Percentiles rank a stretch among this genome's conserved stretches.
phyloP scores from a whole-genome alignment of 768 basidiomycete species.

The Tricholoma matsutake region DNA sequence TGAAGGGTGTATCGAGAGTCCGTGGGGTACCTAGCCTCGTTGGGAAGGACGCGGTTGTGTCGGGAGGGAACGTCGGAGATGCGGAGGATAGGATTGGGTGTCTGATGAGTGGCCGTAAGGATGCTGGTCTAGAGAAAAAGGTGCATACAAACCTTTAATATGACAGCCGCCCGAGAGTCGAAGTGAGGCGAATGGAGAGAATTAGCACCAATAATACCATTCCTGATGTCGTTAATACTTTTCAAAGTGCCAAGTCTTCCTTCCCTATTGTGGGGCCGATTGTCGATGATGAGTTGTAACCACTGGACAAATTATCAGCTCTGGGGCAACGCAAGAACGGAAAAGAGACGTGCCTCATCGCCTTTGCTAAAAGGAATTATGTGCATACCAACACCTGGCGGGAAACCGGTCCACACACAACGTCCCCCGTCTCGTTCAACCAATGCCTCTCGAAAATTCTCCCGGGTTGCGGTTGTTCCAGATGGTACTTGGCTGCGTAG shows the following conservation, averaged over 20 bases:
- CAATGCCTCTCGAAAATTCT: slow-evolving; percentile 2
- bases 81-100: slow-evolving; percentile 3
- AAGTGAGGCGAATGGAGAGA: slow-evolving; percentile 1
- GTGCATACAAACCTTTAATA: slow-evolving; percentile 2
- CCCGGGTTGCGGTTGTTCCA: neutral
- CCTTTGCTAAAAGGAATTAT: slow-evolving; percentile 9
- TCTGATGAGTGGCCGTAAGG: neutral
- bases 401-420: slow-evolving; percentile 5
- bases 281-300: slow-evolving; percentile 3
- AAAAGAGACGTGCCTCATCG: slow-evolving; percentile 2
- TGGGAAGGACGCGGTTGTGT: neutral
- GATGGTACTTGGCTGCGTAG: neutral
- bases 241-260: neutral
- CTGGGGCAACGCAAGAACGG: neutral
- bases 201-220: neutral
- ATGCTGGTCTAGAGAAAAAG: neutral
- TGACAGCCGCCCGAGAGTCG: neutral
- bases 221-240: slow-evolving; percentile 2
- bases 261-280: neutral
- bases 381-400: slow-evolving; percentile 2
- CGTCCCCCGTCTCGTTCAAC: neutral
- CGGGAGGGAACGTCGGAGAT: neutral
- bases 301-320: neutral
- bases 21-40: slow-evolving; percentile 1
- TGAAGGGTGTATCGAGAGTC: slow-evolving; percentile 7